A percentile compares a stretch with the other conserved stretches of the same genome.
Conservation (phyloP, 108 stramenopile species). For the Cyclotella kingstonii region DNA sequence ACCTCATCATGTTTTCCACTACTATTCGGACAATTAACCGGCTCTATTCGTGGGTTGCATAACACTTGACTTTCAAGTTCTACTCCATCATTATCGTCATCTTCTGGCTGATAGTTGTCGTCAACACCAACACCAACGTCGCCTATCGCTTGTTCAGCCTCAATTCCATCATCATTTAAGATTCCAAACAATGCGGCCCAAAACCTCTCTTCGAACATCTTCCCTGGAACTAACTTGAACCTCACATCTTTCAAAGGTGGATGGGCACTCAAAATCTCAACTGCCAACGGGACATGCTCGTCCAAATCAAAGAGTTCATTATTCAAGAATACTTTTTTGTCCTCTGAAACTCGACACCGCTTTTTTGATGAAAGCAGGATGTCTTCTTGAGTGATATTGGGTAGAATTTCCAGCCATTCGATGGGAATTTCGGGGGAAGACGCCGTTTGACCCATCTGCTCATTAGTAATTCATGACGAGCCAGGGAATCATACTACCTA, state of each 20-base stretch:
- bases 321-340: conserved; percentile 18
- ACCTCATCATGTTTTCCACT: neutral
- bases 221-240: conserved; percentile 41
- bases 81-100: neutral
- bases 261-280: conserved; percentile 30
- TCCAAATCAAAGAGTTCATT: conserved; percentile 36
- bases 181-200: conserved; percentile 38
- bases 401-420: conserved; percentile 30
- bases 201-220: conserved; percentile 33
- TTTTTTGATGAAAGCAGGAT: conserved; percentile 23
- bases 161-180: conserved; percentile 26
- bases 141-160: conserved; percentile 17
- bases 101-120: conserved; percentile 22
- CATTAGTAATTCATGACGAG: no score
- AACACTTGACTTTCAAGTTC: neutral
- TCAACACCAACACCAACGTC: conserved; percentile 10
- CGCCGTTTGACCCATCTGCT: conserved; percentile 13
- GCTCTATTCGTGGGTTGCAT: no score
- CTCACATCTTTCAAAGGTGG: conserved; percentile 39
- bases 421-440: conserved; percentile 29
- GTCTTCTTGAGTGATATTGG: conserved; percentile 26
- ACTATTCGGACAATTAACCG: no score
- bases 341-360: conserved; percentile 7
- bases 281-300: conserved; percentile 27
- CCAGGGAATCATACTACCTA: no score